These are phyloP conservation scores for Knoxia roxburghii DNA, from an alignment of 257 asterid genomes.

Conservation along the genomic window DNA sequence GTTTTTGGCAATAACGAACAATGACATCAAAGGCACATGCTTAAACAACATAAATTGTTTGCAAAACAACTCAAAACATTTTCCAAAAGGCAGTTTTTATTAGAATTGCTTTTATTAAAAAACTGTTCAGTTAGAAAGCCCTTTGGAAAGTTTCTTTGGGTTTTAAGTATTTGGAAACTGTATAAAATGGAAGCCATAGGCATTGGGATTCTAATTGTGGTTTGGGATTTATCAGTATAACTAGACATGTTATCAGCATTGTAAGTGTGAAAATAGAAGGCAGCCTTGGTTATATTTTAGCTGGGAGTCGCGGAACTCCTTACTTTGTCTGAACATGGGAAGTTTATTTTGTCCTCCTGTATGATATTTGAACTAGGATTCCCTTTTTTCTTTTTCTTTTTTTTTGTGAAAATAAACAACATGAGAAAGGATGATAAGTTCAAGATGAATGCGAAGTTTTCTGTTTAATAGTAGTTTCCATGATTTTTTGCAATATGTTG, in stretches of 20 bases:
- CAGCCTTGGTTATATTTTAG: neutral
- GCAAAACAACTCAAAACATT: neutral
- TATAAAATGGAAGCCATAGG: neutral
- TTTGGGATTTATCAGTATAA: neutral
- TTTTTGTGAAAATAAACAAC: too few relatives aligned
- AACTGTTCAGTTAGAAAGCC: neutral
- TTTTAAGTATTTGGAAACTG: neutral
- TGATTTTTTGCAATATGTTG: too few relatives aligned
- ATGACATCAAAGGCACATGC: neutral
- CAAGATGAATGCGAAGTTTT: too few relatives aligned
- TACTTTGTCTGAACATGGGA: neutral
- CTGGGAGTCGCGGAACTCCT: neutral
- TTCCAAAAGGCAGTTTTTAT: neutral
- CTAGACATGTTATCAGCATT: neutral
- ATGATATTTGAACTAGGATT: too few relatives aligned
- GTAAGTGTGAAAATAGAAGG: neutral
- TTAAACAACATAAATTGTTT: neutral
- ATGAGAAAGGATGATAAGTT: too few relatives aligned
- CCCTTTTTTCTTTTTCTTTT: too few relatives aligned
- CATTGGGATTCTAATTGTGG: neutral
- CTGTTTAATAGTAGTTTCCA: too few relatives aligned
- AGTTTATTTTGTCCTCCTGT: neutral
- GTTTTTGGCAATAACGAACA: neutral
- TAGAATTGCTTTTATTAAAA: neutral
- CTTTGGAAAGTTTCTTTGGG: neutral